A percentile compares a stretch with the other conserved stretches of the same genome.
These are phyloP conservation scores for Chlorella sp. DNA, from an alignment of 139 green algal genomes.

Conservation along the genomic window DNA sequence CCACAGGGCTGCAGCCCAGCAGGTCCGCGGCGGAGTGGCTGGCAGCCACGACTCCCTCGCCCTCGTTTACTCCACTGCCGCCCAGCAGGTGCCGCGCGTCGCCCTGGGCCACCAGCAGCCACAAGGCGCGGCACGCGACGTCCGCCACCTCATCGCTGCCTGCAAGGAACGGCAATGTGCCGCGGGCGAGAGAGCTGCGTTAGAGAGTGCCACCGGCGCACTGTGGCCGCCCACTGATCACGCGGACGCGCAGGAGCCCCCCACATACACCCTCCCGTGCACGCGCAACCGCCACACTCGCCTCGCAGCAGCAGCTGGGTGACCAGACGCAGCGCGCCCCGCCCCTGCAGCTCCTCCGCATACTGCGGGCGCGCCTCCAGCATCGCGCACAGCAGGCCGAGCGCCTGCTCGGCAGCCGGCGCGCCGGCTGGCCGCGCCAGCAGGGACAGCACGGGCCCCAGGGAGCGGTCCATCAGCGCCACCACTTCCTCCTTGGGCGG, in stretches of 20 bases:
- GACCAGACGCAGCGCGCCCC: neutral
- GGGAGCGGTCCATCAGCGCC: slow-evolving; percentile 3
- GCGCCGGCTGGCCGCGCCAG: neutral
- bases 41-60: neutral
- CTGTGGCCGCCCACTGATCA: neutral
- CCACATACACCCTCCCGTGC: neutral
- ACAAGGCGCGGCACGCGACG: slow-evolving; percentile 4
- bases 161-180: neutral
- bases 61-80: neutral
- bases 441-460: neutral
- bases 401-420: neutral
- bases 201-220: neutral
- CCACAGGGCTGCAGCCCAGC: neutral
- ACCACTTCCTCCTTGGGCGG: slow-evolving; percentile 2
- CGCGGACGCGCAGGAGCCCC: neutral
- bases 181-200: neutral
- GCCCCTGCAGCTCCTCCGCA: neutral
- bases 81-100: neutral
- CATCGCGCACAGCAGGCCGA: slow-evolving; percentile 25
- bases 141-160: slow-evolving; percentile 4
- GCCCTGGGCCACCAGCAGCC: slow-evolving; percentile 14
- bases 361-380: slow-evolving; percentile 9
- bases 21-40: too few species aligned
- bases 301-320: slow-evolving; percentile 1
- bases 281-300: neutral